These are phyloP conservation scores for Coffea canephora DNA, from an alignment of 257 asterid species.

Conservation along the genomic window DNA sequence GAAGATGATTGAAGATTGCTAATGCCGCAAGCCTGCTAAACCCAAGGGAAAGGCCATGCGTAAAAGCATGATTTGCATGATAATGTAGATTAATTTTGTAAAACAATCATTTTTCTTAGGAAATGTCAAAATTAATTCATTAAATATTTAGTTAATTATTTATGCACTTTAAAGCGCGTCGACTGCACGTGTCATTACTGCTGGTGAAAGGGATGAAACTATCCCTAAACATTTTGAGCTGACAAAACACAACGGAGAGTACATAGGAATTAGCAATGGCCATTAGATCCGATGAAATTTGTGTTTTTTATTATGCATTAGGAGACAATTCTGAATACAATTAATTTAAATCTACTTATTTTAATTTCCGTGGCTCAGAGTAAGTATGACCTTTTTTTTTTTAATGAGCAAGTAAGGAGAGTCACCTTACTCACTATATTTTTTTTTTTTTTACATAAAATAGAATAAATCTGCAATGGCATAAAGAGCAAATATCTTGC, in stretches of 20 bases:
- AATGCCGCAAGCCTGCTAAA: constrained; percentile 1
- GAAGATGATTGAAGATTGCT: constrained; percentile 11
- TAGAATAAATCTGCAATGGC: constrained; percentile 7
- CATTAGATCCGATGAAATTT: constrained; percentile 30
- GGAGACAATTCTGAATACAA: constrained; percentile 6
- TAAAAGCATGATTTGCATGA: constrained; percentile 16
- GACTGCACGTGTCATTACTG: not conserved
- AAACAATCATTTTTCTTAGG: no score
- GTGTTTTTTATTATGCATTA: constrained; percentile 19
- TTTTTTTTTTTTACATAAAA: not conserved
- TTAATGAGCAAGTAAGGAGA: constrained; percentile 6
- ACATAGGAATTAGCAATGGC: constrained; percentile 26
- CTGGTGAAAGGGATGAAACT: not conserved
- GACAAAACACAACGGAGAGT: constrained; percentile 18
- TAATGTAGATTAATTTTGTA: not conserved
- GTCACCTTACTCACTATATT: constrained; percentile 2
- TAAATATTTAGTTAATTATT: not conserved
- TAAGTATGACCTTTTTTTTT: not conserved
- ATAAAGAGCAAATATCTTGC: constrained; percentile 2
- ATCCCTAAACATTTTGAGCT: constrained; percentile 8
- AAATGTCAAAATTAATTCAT: not conserved
- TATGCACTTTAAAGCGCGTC: not conserved
- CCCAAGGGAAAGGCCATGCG: not conserved
- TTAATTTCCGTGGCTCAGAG: not conserved
- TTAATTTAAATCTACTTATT: not conserved